Evolutionary conservation across 75 land plant species (phyloP).

Genomic region (Selaginella moellendorffii): DNA sequence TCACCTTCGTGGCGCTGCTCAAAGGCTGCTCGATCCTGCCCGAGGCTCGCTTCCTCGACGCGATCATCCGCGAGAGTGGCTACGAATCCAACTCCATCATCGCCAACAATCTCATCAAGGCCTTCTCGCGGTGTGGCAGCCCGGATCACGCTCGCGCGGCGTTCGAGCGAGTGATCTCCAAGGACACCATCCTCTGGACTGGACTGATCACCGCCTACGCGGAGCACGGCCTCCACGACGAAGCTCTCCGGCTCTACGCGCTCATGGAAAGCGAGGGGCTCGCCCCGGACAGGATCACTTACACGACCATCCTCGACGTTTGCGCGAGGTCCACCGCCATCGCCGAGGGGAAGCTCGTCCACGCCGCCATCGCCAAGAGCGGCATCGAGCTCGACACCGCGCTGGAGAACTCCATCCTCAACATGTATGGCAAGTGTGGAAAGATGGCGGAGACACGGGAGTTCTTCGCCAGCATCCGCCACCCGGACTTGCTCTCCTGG

Average conservation of each 20-base stretch:
- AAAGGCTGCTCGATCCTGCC: background rate
- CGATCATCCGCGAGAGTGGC: background rate
- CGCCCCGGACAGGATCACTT: slow-evolving; percentile 5
- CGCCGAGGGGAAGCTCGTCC: slow-evolving; percentile 29
- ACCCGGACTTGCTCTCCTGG: slow-evolving; percentile 40
- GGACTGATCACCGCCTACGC: background rate
- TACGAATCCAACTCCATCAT: background rate
- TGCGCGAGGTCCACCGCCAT: slow-evolving; percentile 21
- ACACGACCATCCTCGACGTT: slow-evolving; percentile 22
- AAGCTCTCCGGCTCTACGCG: background rate
- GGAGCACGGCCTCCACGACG: background rate
- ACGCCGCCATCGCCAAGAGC: slow-evolving; percentile 27
- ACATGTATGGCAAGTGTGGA: slow-evolving; percentile 18
- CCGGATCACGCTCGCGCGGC: background rate
- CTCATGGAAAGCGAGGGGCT: background rate
- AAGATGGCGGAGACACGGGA: slow-evolving; percentile 25
- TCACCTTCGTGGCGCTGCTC: background rate
- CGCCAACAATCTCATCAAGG: background rate
- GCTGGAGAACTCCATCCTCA: slow-evolving; percentile 28
- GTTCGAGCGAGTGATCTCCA: background rate
- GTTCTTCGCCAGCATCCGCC: slow-evolving; percentile 39
- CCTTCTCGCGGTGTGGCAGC: background rate
- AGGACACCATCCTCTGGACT: background rate
- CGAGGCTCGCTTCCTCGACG: background rate
- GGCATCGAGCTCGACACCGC: slow-evolving; percentile 19